A percentile compares a stretch with the other conserved stretches of the same genome.
Conservation (phyloP, 108 stramenopile species). For the Cylindrotheca fusiformis region DNA sequence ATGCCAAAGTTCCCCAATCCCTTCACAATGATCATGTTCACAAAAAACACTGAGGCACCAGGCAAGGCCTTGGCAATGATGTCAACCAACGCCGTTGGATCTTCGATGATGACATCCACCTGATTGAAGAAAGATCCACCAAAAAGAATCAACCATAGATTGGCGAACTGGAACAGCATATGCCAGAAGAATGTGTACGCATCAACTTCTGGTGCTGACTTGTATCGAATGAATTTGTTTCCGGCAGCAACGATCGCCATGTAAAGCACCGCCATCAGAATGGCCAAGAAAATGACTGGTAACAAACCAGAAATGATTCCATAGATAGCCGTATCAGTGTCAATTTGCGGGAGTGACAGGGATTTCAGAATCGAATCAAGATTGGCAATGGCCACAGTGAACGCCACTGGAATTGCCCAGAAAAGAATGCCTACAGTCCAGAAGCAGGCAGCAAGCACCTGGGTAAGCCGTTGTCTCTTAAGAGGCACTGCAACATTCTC, state of each 20-base stretch:
- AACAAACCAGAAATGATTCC: slow-evolving; percentile 36
- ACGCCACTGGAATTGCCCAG: slow-evolving; percentile 42
- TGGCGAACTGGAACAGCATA: slow-evolving; percentile 34
- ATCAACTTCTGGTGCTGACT: slow-evolving; percentile 38
- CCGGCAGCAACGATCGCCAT: slow-evolving; percentile 26
- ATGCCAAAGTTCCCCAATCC: slow-evolving; percentile 21
- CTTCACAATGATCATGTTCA: slow-evolving; percentile 29
- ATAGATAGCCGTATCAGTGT: slow-evolving; percentile 17
- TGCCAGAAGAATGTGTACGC: slow-evolving; percentile 45
- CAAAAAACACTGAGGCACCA: slow-evolving; percentile 38
- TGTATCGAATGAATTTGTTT: slow-evolving; percentile 30
- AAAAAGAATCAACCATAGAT: slow-evolving; percentile 54
- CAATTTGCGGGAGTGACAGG: slow-evolving; percentile 4
- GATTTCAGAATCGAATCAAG: slow-evolving; percentile 17
- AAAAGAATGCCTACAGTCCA: background rate
- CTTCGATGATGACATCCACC: slow-evolving; percentile 15
- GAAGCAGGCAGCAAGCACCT: background rate
- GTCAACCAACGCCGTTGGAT: slow-evolving; percentile 25
- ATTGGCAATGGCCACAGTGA: slow-evolving; percentile 35
- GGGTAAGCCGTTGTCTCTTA: background rate
- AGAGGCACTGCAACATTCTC: slow-evolving; percentile 3
- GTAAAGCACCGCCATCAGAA: slow-evolving; percentile 36
- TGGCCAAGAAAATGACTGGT: slow-evolving; percentile 34
- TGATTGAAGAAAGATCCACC: slow-evolving; percentile 43
- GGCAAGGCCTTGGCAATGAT: slow-evolving; percentile 38